phyloP scores from a whole-genome alignment of 805 yeast species.

The Pichia phayaonensis region DNA sequence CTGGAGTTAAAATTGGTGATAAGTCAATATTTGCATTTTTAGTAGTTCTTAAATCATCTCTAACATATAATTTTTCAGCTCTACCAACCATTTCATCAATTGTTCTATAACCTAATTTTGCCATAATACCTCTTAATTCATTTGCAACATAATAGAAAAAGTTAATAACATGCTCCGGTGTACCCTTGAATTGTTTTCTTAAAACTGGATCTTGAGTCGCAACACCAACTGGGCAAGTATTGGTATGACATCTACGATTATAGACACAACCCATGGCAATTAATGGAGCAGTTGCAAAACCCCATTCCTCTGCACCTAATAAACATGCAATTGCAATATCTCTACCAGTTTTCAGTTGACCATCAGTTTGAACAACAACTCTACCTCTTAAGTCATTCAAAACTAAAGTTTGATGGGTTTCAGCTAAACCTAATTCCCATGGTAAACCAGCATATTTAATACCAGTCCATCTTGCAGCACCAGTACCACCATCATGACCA shows the following conservation, averaged over 20 bases:
- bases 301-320: slow-evolving; percentile 98
- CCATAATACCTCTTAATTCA: slow-evolving; percentile 90
- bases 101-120: slow-evolving; percentile 89
- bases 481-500: slow-evolving; percentile 99
- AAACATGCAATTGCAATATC: slow-evolving; percentile 95
- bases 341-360: slow-evolving; percentile 94
- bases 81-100: slow-evolving; percentile 98
- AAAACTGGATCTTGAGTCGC: slow-evolving; percentile 97
- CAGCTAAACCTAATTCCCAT: slow-evolving; percentile 98
- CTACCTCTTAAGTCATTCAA: slow-evolving; percentile 93
- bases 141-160: slow-evolving; percentile 92
- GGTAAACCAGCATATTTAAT: slow-evolving; percentile 97
- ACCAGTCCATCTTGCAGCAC: slow-evolving; percentile 97
- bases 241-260: slow-evolving; percentile 91
- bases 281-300: slow-evolving; percentile 94
- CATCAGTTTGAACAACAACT: slow-evolving; percentile 95
- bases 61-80: slow-evolving; percentile 80
- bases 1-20: slow-evolving; percentile 93
- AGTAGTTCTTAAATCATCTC: slow-evolving; percentile 78
- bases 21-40: slow-evolving; percentile 89
- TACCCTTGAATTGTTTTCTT: slow-evolving; percentile 87
- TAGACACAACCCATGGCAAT: slow-evolving; percentile 96
- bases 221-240: slow-evolving; percentile 96
- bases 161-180: slow-evolving; percentile 97
- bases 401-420: slow-evolving; percentile 94